A percentile compares a stretch with the other conserved stretches of the same genome.
Evolutionary conservation across 1,284 basidiomycete genomes (phyloP).

Genomic region (Thelephora terrestris): DNA sequence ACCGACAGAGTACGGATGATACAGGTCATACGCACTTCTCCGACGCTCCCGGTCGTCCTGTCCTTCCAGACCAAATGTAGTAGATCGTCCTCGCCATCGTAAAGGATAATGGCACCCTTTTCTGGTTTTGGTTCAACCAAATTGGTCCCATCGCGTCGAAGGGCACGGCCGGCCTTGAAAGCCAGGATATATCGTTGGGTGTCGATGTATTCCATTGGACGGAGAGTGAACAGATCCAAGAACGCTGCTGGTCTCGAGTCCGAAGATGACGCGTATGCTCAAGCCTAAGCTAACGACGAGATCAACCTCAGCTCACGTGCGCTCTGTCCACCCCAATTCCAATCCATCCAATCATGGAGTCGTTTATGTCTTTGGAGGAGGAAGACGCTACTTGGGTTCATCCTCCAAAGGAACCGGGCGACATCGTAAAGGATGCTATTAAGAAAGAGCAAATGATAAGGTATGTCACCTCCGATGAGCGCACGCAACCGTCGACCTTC

Average conservation of each 20-base stretch:
- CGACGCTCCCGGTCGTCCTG: slow-evolving; percentile 42
- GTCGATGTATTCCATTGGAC: neutral
- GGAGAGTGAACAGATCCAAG: neutral
- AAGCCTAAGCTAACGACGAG: too few species aligned
- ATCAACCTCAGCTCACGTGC: neutral
- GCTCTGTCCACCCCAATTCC: neutral
- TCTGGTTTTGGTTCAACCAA: slow-evolving; percentile 52
- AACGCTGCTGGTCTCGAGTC: neutral
- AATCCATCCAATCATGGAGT: neutral
- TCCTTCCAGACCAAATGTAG: slow-evolving; percentile 74
- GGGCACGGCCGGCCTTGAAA: slow-evolving; percentile 74
- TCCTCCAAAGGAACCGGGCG: slow-evolving; percentile 29
- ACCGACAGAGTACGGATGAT: neutral
- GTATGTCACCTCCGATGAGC: slow-evolving; percentile 18
- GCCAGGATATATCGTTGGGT: slow-evolving; percentile 29
- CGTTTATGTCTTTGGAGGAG: neutral
- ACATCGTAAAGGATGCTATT: slow-evolving; percentile 32
- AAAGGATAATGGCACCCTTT: slow-evolving; percentile 63
- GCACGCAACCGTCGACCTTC: neutral
- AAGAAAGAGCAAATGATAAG: slow-evolving; percentile 50
- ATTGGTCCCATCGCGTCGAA: slow-evolving; percentile 54
- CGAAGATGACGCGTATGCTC: too few species aligned
- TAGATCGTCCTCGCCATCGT: slow-evolving; percentile 61
- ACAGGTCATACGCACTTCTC: slow-evolving; percentile 39
- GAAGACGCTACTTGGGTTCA: neutral